phyloP scores from a whole-genome alignment of 352 stramenopile species.

The Globisporangium cederbergense region DNA sequence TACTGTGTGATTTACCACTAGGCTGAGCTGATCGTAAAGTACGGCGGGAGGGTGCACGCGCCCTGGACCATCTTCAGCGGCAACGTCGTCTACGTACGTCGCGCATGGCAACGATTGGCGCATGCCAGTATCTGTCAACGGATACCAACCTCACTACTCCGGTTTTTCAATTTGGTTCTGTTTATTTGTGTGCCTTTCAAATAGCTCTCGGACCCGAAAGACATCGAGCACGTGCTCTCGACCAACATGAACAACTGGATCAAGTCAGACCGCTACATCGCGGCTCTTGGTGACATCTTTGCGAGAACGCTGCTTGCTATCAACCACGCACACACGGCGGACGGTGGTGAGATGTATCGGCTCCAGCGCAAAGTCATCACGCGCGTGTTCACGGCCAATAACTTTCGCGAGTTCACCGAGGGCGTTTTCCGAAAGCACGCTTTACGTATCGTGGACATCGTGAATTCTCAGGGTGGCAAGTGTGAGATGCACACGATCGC shows the following conservation, averaged over 20 bases:
- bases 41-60: slow-evolving; percentile 55
- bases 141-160: too few relatives aligned
- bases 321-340: slow-evolving; percentile 47
- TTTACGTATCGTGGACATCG: slow-evolving; percentile 30
- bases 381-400: slow-evolving; percentile 80
- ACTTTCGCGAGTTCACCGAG: slow-evolving; percentile 46
- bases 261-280: neutral
- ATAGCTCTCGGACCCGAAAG: neutral
- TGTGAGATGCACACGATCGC: slow-evolving; percentile 52
- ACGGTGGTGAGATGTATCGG: slow-evolving; percentile 53
- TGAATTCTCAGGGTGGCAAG: slow-evolving; percentile 7
- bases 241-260: slow-evolving; percentile 4
- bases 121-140: too few relatives aligned
- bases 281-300: slow-evolving; percentile 50
- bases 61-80: slow-evolving; percentile 51
- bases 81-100: neutral
- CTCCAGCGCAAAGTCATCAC: slow-evolving; percentile 77
- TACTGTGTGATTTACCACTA: neutral
- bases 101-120: too few relatives aligned
- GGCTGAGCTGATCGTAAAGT: slow-evolving; percentile 33
- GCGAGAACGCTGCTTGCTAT: slow-evolving; percentile 61
- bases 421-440: slow-evolving; percentile 35
- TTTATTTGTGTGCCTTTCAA: neutral
- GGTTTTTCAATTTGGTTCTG: neutral
- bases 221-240: slow-evolving; percentile 1